Base-by-base conservation (phyloP, 352 stramenopile genomes). In the Globisporangium acanthophoron region DNA sequence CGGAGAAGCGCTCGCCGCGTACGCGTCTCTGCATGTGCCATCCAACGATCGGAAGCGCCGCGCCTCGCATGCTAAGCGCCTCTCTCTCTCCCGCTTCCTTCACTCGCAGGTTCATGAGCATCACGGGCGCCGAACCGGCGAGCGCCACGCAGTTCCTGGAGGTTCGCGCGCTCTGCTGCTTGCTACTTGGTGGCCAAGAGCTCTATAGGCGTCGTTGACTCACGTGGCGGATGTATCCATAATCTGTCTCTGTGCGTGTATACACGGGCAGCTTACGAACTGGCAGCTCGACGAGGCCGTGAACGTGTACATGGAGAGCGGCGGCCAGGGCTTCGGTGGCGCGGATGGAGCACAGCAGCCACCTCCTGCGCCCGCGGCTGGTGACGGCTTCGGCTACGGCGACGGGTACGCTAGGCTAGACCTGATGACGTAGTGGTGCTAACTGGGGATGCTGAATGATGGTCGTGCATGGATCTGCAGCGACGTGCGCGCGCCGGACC, bases 301-400 rank as follows among this genome's bases (percentile, higher is more conserved):
- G 16, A 92, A 90, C 60, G 52, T 94, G 43, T 94, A 81, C 62
- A 92, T 94, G 85, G 85, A 94, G 53, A 94, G 78, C 56, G 85
- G 78, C 1, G 70, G 73, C 16, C 61, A 76, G n/a, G 64, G 62
- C 60, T 62, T 62, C 29, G 58, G 57, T 21, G 59, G 52, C 21
- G 61, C 37, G 58, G 40, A 31, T 11, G 49, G 29, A 4, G 54
- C 39, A 9, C 39, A 37, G 9, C 46, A 62, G 56, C 64, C 62
- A 18, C 59, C 71, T 41, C 44, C 65, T 43, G 74, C 77, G n/a
- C 69, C 71, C 9, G 58, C 62, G 24, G 74, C 65, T 13, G 66
- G 64, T 7, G 57, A 61, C 45, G 59, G 62, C 33, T 78, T 72
- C 54, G 66, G 65, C 33, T 78, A 72, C 49, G 66, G 65, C 44